Conservation (phyloP, 2,329 filamentous ascomycete species). For the Epichloe uncinata region DNA sequence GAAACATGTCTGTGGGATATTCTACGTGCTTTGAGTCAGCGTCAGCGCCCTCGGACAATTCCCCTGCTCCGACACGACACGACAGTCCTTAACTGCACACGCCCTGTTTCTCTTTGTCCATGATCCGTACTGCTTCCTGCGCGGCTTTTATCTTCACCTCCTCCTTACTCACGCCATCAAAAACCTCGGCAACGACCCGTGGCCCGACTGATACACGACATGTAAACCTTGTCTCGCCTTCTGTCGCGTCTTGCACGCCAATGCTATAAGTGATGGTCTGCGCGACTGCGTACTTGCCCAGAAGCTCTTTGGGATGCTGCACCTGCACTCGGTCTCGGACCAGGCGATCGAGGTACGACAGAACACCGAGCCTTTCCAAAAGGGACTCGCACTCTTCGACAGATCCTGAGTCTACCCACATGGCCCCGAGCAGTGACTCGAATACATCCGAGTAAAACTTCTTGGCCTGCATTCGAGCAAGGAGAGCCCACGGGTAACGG, state of each 20-base stretch:
- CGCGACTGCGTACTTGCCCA: constrained; percentile 44
- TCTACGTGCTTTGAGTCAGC: neutral
- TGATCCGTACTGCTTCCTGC: constrained; percentile 29
- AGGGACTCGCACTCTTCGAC: constrained; percentile 46
- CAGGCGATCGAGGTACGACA: constrained; percentile 48
- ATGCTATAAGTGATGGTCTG: constrained; percentile 41
- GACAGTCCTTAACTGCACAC: neutral
- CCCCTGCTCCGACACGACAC: neutral
- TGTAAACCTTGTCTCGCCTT: constrained; percentile 16
- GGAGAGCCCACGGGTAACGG: constrained; percentile 63
- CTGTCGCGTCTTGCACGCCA: constrained; percentile 11
- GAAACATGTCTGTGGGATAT: neutral
- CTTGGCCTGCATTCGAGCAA: constrained; percentile 50
- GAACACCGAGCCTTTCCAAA: constrained; percentile 49
- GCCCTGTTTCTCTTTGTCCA: constrained; percentile 13
- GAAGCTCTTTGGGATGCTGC: constrained; percentile 52
- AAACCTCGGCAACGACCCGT: constrained; percentile 29
- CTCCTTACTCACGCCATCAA: constrained; percentile 31
- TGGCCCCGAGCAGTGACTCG: constrained; percentile 66
- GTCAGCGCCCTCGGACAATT: neutral
- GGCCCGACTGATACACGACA: constrained; percentile 39
- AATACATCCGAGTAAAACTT: constrained; percentile 80
- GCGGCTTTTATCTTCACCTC: constrained; percentile 46
- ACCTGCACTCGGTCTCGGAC: constrained; percentile 45
- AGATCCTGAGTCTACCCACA: constrained; percentile 68